Conservation (phyloP, 2,329 filamentous ascomycete genomes). For the Fusarium pilosicola region DNA sequence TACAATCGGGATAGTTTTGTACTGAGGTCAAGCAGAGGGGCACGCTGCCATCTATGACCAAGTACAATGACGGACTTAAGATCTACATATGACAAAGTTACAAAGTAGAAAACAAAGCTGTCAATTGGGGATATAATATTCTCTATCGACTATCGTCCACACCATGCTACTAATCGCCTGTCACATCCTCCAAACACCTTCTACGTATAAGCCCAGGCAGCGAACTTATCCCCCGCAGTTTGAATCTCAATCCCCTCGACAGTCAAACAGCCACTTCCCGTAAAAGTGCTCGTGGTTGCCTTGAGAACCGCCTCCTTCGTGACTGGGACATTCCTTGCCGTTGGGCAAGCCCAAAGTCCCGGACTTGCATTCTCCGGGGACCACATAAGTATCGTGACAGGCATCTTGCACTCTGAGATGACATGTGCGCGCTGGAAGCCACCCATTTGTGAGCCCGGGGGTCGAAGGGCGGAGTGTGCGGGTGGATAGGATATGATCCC, state of each 20-base stretch:
- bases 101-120: background rate
- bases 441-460: slow-evolving; percentile 59
- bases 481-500: slow-evolving; percentile 66
- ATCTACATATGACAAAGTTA: background rate
- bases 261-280: slow-evolving; percentile 44
- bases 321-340: slow-evolving; percentile 14
- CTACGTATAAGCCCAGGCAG: slow-evolving; percentile 54
- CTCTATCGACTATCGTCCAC: background rate
- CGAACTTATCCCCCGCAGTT: slow-evolving; percentile 40
- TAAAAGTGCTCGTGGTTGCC: slow-evolving; percentile 40
- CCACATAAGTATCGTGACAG: slow-evolving; percentile 41
- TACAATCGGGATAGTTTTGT: no score
- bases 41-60: background rate
- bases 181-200: background rate
- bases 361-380: slow-evolving; percentile 28
- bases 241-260: slow-evolving; percentile 49
- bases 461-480: slow-evolving; percentile 64
- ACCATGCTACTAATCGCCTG: background rate
- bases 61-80: no score
- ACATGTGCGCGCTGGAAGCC: slow-evolving; percentile 56
- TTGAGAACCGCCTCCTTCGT: slow-evolving; percentile 39
- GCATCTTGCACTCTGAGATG: slow-evolving; percentile 36
- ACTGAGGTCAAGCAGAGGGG: background rate
- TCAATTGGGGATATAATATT: background rate
- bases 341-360: slow-evolving; percentile 46